phyloP scores from a whole-genome alignment of 805 yeast genomes.

The Schwanniomyces occidentalis region DNA sequence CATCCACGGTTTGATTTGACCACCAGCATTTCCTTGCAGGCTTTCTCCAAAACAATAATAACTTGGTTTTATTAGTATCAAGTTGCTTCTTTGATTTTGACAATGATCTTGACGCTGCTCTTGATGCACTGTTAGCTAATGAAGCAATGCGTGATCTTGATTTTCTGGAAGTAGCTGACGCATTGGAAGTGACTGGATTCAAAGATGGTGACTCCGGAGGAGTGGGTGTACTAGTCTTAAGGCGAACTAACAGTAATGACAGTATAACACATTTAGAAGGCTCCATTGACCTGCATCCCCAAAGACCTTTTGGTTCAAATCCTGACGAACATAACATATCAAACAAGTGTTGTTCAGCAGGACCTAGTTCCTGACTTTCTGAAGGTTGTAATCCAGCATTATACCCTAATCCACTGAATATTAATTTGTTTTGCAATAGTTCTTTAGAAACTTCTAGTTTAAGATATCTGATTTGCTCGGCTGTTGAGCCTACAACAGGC shows the following conservation, averaged over 20 bases:
- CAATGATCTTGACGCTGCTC: slow-evolving; percentile 59
- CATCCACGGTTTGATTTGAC: slow-evolving; percentile 62
- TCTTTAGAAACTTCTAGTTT: slow-evolving; percentile 74
- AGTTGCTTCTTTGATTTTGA: slow-evolving; percentile 47
- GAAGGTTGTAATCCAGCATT: slow-evolving; percentile 25
- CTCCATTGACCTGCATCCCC: slow-evolving; percentile 92
- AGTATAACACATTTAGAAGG: slow-evolving; percentile 85
- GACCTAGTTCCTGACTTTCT: slow-evolving; percentile 58
- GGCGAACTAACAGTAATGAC: slow-evolving; percentile 72
- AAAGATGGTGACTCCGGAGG: slow-evolving; percentile 47
- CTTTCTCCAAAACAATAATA: slow-evolving; percentile 91
- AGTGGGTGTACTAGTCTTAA: slow-evolving; percentile 36
- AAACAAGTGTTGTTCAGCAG: slow-evolving; percentile 92
- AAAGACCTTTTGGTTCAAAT: slow-evolving; percentile 58
- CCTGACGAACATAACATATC: slow-evolving; percentile 96
- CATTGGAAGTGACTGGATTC: slow-evolving; percentile 44
- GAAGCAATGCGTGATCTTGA: slow-evolving; percentile 57
- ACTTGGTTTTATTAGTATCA: slow-evolving; percentile 53
- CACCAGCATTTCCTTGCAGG: slow-evolving; percentile 99
- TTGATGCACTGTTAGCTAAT: slow-evolving; percentile 55
- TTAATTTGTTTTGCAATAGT: slow-evolving; percentile 53
- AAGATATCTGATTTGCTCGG: slow-evolving; percentile 62
- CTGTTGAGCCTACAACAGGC: slow-evolving; percentile 55
- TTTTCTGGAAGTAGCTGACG: slow-evolving; percentile 37
- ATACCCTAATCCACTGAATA: slow-evolving; percentile 82